Conservation (phyloP, 345 rosid species). For the Excoecaria agallocha region DNA sequence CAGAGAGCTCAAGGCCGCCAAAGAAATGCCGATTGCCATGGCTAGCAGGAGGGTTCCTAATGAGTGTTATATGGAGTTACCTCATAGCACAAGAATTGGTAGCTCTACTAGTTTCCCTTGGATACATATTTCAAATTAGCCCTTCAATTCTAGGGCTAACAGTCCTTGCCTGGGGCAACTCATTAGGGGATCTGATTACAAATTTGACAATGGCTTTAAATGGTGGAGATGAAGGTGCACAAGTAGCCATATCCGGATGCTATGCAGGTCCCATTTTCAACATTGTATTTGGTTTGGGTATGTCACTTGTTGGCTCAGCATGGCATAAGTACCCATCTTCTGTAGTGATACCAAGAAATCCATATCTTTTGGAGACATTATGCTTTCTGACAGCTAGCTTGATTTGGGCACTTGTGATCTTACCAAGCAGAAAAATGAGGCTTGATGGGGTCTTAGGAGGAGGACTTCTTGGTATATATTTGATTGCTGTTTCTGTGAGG, state of each 20-base stretch:
- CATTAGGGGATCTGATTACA: slow-evolving; percentile 76
- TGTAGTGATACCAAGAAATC: slow-evolving; percentile 45
- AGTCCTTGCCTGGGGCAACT: slow-evolving; percentile 92
- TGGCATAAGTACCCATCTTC: slow-evolving; percentile 56
- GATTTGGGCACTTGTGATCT: slow-evolving; percentile 74
- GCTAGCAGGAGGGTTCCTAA: slow-evolving; percentile 79
- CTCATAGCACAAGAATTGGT: slow-evolving; percentile 83
- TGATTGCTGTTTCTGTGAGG: slow-evolving; percentile 53
- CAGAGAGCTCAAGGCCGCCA: slow-evolving; percentile 63
- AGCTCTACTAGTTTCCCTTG: slow-evolving; percentile 62
- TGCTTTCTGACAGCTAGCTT: slow-evolving; percentile 62
- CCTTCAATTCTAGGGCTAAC: slow-evolving; percentile 81
- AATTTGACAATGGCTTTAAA: slow-evolving; percentile 64
- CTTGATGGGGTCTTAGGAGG: slow-evolving; percentile 64
- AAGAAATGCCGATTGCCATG: slow-evolving; percentile 55
- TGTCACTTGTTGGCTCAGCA: slow-evolving; percentile 59
- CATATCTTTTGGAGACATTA: slow-evolving; percentile 62
- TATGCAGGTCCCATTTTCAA: slow-evolving; percentile 91
- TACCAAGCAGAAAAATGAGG: slow-evolving; percentile 67
- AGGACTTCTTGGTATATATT: slow-evolving; percentile 63
- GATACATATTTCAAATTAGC: slow-evolving; percentile 55
- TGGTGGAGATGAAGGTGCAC: slow-evolving; percentile 69
- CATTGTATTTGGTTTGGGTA: slow-evolving; percentile 66
- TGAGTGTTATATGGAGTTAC: slow-evolving; percentile 90
- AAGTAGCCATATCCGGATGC: slow-evolving; percentile 76